Base-by-base conservation (phyloP, 352 stramenopile genomes). In the Thraustotheca clavata region DNA sequence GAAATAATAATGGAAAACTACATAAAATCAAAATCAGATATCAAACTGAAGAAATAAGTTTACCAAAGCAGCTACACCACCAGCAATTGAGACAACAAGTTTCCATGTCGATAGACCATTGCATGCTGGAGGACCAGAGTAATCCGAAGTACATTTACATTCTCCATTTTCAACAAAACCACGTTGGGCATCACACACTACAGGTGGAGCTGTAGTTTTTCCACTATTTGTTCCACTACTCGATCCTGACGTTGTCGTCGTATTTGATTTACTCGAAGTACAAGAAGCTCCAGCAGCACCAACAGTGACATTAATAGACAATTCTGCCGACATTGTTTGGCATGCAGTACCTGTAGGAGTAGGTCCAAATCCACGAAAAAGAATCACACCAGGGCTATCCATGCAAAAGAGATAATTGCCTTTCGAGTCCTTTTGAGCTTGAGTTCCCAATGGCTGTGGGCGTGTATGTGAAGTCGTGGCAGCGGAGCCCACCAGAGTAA, bases 1-100 rank as follows among this genome's bases (percentile, higher is more conserved):
- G 57, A 65, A 52, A 65, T 55, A 9, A 14, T 46, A 26, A 65
- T 65, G 16, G 57, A 65, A 43, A 65, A 43, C 55, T 62, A 62
- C 22, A 40, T 12, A 49, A 49, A n/a, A 52, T 18, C 22, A 38
- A 29, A 62, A 41, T 35, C 0, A 50, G 4, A 0, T 35, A 49
- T 18, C 52, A 0, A 20, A 41, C 24, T 3, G 7, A 24, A 39
- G 49, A 59, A 27, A 5, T 12, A 22, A 14, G 29, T 39, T 11
- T 62, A 62, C 55, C 20, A 65, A 20, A 9, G 57, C 57, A 24
- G 38, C 57, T 14, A 65, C 20, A 35, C 57, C 57, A 65, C 57
- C 57, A 31, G 35, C 46, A 9, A 65, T 65, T 6, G 57, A 65
- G 31, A 65, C 35, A 27, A 65, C 34, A 20, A 50, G 47, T 31